Conservation (phyloP, 495 filamentous ascomycete genomes). For the Polyplosphaeria fusca region DNA sequence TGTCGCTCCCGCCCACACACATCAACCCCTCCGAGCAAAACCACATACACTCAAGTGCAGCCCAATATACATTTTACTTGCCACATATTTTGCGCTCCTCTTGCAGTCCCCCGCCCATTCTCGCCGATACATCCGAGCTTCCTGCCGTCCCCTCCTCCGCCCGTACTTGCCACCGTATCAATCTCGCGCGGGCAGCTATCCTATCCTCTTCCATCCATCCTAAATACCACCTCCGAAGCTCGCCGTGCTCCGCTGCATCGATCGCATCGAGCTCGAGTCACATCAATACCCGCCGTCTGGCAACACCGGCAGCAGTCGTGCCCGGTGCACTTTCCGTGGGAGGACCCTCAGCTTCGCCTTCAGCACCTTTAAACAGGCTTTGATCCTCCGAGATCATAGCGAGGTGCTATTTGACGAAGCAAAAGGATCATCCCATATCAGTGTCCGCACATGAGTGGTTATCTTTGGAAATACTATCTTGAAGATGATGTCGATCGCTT, state of each 20-base stretch:
- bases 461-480: constrained; percentile 92
- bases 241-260: background rate
- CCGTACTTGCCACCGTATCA: background rate
- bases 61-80: no score
- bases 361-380: constrained; percentile 76
- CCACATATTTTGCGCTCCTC: no score
- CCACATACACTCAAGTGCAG: no score
- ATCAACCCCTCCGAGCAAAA: no score
- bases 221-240: background rate
- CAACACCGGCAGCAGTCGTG: constrained; percentile 9
- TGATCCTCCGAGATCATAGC: constrained; percentile 79
- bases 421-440: constrained; percentile 50
- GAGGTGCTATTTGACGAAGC: constrained; percentile 70
- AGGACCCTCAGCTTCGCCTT: constrained; percentile 37
- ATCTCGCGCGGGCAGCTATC: background rate
- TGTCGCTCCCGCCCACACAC: no score
- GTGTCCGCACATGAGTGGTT: constrained; percentile 82
- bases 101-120: no score
- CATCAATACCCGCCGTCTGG: background rate
- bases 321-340: constrained; percentile 20
- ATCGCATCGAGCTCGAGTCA: background rate
- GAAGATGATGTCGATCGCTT: constrained; percentile 95
- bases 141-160: no score
- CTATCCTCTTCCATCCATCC: background rate
- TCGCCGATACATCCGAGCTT: no score